These are phyloP conservation scores for Lotus japonicus DNA, from an alignment of 306 rosid genomes.

Conservation along the genomic window DNA sequence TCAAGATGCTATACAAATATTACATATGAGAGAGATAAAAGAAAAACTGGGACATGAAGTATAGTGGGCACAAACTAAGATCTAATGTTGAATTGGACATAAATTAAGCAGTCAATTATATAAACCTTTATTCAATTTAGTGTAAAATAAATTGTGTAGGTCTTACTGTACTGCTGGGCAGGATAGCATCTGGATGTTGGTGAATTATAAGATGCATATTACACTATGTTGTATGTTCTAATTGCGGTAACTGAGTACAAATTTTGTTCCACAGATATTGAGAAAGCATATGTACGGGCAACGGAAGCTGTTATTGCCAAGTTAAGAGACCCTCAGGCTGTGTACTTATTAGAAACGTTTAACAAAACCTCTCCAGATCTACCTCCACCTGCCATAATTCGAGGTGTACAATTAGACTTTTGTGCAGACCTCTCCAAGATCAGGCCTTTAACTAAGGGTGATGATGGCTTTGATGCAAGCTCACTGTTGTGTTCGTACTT, in stretches of 20 bases:
- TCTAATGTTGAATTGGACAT: neutral
- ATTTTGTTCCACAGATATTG: conserved; percentile 44
- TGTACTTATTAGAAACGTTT: conserved; percentile 45
- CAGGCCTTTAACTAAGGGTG: conserved; percentile 29
- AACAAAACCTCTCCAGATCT: conserved; percentile 37
- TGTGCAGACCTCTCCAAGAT: conserved; percentile 35
- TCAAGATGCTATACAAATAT: neutral
- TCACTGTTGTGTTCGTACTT: conserved; percentile 51
- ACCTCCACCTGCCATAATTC: conserved; percentile 54
- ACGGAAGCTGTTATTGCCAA: conserved; percentile 58
- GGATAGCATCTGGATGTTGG: neutral
- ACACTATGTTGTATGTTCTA: conserved; percentile 11
- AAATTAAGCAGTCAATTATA: neutral
- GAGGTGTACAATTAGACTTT: conserved; percentile 59
- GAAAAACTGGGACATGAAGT: neutral
- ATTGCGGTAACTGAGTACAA: conserved; percentile 2
- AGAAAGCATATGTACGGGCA: conserved; percentile 43
- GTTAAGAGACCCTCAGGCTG: conserved; percentile 55
- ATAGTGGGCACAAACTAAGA: conserved; percentile 1
- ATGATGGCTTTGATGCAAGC: conserved; percentile 31
- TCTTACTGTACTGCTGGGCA: neutral
- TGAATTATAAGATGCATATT: neutral
- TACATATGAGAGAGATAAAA: neutral
- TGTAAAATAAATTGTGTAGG: neutral
- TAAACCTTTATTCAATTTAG: neutral